Evolutionary conservation across 805 yeast species (phyloP).

Genomic region (Schizosaccharomyces octosporus): DNA sequence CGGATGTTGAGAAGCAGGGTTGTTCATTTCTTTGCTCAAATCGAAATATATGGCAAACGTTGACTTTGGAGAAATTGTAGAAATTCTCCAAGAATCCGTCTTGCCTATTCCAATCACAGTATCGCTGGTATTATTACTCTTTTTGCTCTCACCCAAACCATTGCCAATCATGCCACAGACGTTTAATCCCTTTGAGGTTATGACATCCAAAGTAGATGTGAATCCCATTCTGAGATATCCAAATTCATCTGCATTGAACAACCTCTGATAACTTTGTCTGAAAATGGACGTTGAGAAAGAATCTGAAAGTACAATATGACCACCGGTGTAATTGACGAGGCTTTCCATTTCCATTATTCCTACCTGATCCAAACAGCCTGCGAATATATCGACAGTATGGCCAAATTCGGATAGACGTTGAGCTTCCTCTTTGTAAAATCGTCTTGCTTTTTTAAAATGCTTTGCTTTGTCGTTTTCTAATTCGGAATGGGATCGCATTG

Average conservation of each 20-base stretch:
- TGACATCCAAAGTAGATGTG: constrained; percentile 68
- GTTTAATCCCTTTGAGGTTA: constrained; percentile 67
- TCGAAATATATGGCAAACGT: constrained; percentile 80
- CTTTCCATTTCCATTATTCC: constrained; percentile 87
- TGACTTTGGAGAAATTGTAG: constrained; percentile 65
- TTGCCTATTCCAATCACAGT: constrained; percentile 86
- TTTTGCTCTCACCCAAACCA: constrained; percentile 41
- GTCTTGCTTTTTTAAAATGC: constrained; percentile 64
- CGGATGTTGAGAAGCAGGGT: constrained; percentile 5
- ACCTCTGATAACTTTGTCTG: constrained; percentile 70
- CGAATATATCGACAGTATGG: constrained; percentile 70
- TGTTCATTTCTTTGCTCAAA: constrained; percentile 15
- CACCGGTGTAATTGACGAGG: constrained; percentile 68
- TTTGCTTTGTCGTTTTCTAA: constrained; percentile 75
- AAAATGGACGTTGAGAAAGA: constrained; percentile 86
- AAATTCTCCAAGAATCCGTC: constrained; percentile 71
- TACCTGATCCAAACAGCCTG: constrained; percentile 88
- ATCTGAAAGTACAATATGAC: constrained; percentile 66
- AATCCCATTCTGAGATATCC: constrained; percentile 75
- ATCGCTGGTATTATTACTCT: constrained; percentile 63
- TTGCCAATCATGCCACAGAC: constrained; percentile 85
- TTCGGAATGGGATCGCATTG: constrained; percentile 90
- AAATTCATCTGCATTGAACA: constrained; percentile 65
- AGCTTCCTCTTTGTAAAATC: constrained; percentile 54
- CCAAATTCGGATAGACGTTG: constrained; percentile 44